A percentile compares a stretch with the other conserved stretches of the same genome.
Evolutionary conservation across 768 basidiomycete genomes (phyloP).

Genomic region (Saitozyma podzolica): DNA sequence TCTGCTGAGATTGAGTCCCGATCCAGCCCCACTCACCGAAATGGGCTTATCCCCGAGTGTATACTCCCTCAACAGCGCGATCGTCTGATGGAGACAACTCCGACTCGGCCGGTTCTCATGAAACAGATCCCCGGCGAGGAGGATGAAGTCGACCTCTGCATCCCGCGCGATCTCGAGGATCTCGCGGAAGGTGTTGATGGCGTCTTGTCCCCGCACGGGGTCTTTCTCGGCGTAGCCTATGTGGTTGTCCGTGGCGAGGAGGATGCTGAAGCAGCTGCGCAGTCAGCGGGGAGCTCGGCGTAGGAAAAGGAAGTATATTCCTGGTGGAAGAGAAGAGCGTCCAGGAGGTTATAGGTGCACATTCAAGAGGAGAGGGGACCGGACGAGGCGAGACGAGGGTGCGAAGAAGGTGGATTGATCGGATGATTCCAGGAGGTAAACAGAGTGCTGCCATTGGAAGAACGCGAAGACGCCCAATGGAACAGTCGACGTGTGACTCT

Average conservation of each 20-base stretch:
- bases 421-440: too few species aligned
- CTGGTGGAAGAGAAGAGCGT: too few species aligned
- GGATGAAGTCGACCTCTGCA: constrained; percentile 79
- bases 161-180: constrained; percentile 88
- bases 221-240: constrained; percentile 94
- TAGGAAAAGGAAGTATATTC: too few species aligned
- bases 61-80: constrained; percentile 85
- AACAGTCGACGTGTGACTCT: too few species aligned
- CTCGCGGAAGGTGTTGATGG: constrained; percentile 91
- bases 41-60: constrained; percentile 85
- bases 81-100: constrained; percentile 83
- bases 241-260: constrained; percentile 94
- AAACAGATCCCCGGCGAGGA: constrained; percentile 93
- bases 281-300: background rate
- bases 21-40: constrained; percentile 43
- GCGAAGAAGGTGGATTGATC: too few species aligned
- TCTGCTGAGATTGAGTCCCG: too few species aligned
- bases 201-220: constrained; percentile 89
- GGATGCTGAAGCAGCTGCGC: constrained; percentile 58
- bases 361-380: too few species aligned
- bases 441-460: too few species aligned
- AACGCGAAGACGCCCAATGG: too few species aligned
- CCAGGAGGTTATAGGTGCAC: too few species aligned
- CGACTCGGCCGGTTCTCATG: constrained; percentile 96
- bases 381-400: too few species aligned